Base-by-base conservation (phyloP, 495 filamentous ascomycete genomes). In the Copromyces sp. region DNA sequence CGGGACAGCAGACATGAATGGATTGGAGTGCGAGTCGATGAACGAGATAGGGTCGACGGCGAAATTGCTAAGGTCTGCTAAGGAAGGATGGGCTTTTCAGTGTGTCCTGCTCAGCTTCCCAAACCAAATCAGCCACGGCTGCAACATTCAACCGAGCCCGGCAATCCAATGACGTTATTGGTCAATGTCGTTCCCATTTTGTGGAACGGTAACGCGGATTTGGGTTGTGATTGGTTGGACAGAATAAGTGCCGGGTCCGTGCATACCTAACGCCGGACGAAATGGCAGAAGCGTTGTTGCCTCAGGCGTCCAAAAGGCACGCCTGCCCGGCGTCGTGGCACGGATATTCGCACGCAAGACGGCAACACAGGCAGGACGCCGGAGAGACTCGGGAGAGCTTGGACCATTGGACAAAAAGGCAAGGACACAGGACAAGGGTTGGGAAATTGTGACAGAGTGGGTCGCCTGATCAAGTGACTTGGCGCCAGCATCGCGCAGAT, bases 41-140 rank as follows among this genome's bases (percentile, higher is more conserved):
- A 71, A 69, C 12, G 59, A 53, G 16, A 68, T 65, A 75, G 59
- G 32, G 69, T 53, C 17, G 11, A 39, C 35, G 72, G 35, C 44
- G 73, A 79, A 80, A 79, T 80, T 80, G 79, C 78, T 80, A 80
- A 79, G 74, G 73, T 69, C 61, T 80, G 79, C 76, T 80, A 80
- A 78, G 74, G 73, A 74, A 69, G 73, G 77, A 80, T 78, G 73
- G 69, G 9, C 39, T 61, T 77, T 68, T 73, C 39, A 41, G 73
- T 53, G 69, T 68, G 69, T 69, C 53, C 72, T 20, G 72, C 42
- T 35, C 74, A 74, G 47, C n/a, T 47, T 73, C 68, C 68, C 75
- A 76, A 79, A 77, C 76, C 53, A 79, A 68, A 37, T 45, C 45
- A n/a, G 39, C 72, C 35, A 68, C 70, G 44, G 75, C 61, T 69